These are phyloP conservation scores for Fusarium camptoceras DNA, from an alignment of 2,329 filamentous ascomycete species.

Conservation along the genomic window DNA sequence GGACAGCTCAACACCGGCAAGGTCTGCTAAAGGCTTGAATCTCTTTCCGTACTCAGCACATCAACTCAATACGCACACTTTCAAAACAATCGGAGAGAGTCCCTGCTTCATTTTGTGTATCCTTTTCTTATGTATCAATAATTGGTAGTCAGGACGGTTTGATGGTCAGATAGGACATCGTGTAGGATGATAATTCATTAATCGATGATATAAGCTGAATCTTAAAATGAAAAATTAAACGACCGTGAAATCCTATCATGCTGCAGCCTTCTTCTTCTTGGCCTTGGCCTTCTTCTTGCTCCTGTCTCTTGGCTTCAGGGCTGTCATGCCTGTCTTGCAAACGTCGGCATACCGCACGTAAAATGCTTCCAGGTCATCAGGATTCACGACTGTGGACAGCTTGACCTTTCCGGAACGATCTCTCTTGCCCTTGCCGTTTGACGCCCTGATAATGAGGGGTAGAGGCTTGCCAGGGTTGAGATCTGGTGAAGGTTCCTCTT, in stretches of 20 bases:
- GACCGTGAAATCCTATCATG: conserved; percentile 18
- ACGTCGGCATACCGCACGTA: conserved; percentile 88
- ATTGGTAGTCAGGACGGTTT: conserved; percentile 15
- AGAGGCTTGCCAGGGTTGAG: conserved; percentile 68
- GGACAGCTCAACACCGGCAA: conserved; percentile 57
- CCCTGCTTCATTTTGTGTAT: neutral
- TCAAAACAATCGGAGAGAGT: neutral
- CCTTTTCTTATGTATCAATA: conserved; percentile 4
- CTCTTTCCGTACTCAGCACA: neutral
- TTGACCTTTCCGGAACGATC: conserved; percentile 73
- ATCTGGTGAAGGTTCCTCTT: conserved; percentile 69
- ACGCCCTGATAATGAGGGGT: conserved; percentile 84
- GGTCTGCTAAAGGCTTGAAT: conserved; percentile 17
- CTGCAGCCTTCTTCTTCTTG: conserved; percentile 70
- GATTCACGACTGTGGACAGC: conserved; percentile 84
- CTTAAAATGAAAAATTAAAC: neutral
- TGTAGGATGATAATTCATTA: conserved; percentile 35
- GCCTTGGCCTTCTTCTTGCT: conserved; percentile 87
- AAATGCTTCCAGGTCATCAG: conserved; percentile 81
- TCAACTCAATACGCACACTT: neutral
- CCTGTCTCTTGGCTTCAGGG: conserved; percentile 91
- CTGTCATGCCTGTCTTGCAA: conserved; percentile 89
- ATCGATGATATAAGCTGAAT: conserved; percentile 24
- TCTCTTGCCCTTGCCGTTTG: conserved; percentile 78
- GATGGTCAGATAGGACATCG: conserved; percentile 11